phyloP scores from a whole-genome alignment of 2,329 filamentous ascomycete genomes.

The Calonectria pseudoreteaudii region DNA sequence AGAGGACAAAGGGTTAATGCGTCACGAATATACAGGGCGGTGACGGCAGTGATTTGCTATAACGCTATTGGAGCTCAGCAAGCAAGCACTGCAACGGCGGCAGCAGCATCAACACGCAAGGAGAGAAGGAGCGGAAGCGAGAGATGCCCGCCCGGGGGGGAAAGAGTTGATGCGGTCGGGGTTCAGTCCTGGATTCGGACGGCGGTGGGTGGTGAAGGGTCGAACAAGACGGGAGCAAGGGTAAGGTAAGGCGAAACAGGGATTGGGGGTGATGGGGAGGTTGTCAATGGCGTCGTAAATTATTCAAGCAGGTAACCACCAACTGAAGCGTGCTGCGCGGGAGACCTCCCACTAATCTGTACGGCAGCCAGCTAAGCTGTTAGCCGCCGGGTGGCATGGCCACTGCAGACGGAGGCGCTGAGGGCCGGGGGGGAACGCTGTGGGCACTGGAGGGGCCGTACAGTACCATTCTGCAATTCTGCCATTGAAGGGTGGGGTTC shows the following conservation, averaged over 20 bases:
- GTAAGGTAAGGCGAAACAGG: constrained; percentile 17
- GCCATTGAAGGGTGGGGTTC: background rate
- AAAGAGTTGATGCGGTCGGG: constrained; percentile 18
- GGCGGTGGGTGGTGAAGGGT: constrained; percentile 12
- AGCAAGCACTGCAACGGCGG: constrained; percentile 9
- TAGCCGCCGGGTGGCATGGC: constrained; percentile 5
- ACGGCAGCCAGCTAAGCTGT: background rate
- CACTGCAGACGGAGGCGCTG: constrained; percentile 11
- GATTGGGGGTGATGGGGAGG: background rate
- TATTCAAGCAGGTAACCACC: constrained; percentile 10
- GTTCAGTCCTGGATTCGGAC: constrained; percentile 17
- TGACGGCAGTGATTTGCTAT: constrained; percentile 15
- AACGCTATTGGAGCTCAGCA: constrained; percentile 4
- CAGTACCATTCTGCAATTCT: background rate
- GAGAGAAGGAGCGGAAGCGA: constrained; percentile 12
- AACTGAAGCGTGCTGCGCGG: background rate
- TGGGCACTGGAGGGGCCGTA: constrained; percentile 9
- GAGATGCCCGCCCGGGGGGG: constrained; percentile 9
- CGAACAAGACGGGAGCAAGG: constrained; percentile 15
- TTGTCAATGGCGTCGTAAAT: constrained; percentile 4
- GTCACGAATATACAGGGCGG: constrained; percentile 16
- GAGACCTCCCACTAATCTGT: background rate
- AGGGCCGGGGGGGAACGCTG: background rate
- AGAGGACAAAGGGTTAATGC: constrained; percentile 3
- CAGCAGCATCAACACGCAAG: constrained; percentile 7